Percentiles rank a stretch among this genome's conserved stretches.
Conservation (phyloP, 306 rosid genomes). For the Hippophae gyantsensis region DNA sequence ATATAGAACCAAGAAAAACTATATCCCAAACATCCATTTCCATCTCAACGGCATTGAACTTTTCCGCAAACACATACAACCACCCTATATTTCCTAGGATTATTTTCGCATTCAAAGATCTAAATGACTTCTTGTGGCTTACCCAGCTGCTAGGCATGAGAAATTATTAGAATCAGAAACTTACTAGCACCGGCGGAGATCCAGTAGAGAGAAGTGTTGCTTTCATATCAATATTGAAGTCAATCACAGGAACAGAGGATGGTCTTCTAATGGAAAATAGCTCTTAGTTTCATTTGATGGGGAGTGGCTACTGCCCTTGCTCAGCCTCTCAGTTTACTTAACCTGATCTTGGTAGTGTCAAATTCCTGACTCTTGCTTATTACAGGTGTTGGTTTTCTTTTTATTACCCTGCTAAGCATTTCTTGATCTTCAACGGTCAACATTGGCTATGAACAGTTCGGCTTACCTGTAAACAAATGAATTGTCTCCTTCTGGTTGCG, state of each 20-base stretch:
- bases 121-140: no score
- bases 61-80: no score
- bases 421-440: constrained; percentile 84
- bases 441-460: constrained; percentile 44
- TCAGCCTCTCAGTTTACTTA: constrained; percentile 68
- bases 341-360: constrained; percentile 52
- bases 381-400: constrained; percentile 80
- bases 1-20: no score
- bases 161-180: no score
- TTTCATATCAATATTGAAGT: constrained; percentile 57
- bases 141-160: no score
- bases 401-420: constrained; percentile 75
- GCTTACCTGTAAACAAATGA: constrained; percentile 34
- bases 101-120: no score
- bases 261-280: constrained; percentile 52
- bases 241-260: constrained; percentile 63
- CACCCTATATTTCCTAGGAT: no score
- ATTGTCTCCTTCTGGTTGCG: constrained; percentile 40
- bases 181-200: no score
- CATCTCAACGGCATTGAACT: no score
- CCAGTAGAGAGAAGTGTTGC: no score
- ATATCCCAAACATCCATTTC: no score
- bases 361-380: constrained; percentile 96
- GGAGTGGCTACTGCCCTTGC: constrained; percentile 90
- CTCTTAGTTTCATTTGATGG: constrained; percentile 51